Conservation (phyloP, 441 rosid species). For the Sinapis alba region DNA sequence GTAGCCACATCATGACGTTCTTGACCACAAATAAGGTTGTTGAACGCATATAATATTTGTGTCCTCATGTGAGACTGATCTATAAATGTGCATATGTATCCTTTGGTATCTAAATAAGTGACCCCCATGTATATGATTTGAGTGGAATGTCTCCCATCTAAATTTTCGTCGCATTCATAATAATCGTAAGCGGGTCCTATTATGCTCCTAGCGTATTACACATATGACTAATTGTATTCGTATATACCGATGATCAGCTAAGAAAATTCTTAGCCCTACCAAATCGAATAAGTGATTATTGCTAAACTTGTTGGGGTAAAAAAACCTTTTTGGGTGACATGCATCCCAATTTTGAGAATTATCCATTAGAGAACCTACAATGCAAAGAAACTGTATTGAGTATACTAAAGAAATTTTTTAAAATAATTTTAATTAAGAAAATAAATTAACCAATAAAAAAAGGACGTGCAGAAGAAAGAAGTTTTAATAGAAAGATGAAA, state of each 20-base stretch:
- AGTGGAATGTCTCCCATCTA: conserved; percentile 17
- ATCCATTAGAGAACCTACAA: no score
- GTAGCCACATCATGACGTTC: conserved; percentile 30
- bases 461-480: no score
- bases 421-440: no score
- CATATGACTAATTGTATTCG: no score
- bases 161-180: background rate
- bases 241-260: background rate
- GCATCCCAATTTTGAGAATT: background rate
- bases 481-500: no score
- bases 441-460: no score
- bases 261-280: background rate
- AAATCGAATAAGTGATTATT: background rate
- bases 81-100: background rate
- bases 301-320: background rate
- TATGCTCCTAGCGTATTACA: conserved; percentile 7
- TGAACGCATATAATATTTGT: conserved; percentile 6
- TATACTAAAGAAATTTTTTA: no score
- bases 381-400: no score
- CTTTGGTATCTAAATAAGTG: conserved; percentile 12
- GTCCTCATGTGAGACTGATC: conserved; percentile 19
- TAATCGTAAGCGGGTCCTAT: conserved; percentile 24
- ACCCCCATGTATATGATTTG: background rate
- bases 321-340: no score
- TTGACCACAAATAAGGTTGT: conserved; percentile 26